These are phyloP conservation scores for Mitragyna speciosa DNA, from an alignment of 257 asterid genomes.

Conservation along the genomic window DNA sequence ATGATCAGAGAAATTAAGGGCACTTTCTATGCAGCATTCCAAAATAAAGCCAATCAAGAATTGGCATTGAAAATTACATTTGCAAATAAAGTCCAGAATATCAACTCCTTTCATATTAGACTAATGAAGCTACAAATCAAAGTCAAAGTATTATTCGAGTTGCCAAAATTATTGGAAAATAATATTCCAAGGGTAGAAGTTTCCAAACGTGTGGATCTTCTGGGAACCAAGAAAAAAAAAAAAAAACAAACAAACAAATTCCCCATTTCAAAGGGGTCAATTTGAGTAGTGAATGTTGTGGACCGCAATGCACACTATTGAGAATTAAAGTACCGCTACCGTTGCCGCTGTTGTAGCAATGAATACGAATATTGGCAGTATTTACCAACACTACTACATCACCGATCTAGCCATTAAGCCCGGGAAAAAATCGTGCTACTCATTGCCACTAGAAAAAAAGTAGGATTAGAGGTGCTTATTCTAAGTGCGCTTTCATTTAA, in stretches of 20 bases:
- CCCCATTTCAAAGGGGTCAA: not conserved
- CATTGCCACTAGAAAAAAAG: not conserved
- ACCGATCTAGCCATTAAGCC: not conserved
- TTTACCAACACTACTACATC: not conserved
- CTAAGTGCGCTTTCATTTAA: too few species aligned
- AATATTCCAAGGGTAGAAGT: too few species aligned
- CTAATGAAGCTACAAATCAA: too few species aligned
- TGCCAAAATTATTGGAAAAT: not conserved
- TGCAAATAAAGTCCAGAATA: too few species aligned
- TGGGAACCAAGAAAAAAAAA: not conserved
- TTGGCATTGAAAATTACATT: too few species aligned
- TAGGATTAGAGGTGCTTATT: too few species aligned
- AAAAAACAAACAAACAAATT: too few species aligned
- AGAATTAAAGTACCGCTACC: constrained; percentile 19
- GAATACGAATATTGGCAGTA: not conserved
- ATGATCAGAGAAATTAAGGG: not conserved
- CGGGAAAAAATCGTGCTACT: not conserved
- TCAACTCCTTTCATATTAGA: not conserved
- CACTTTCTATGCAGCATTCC: not conserved
- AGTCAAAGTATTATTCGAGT: not conserved
- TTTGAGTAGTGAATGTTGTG: not conserved
- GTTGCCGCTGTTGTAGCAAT: constrained; percentile 12
- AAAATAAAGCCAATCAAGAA: not conserved
- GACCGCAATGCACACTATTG: not conserved
- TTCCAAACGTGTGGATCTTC: not conserved